Evolutionary conservation across 2,329 filamentous ascomycete species (phyloP), one percentile per base, ranked within the genome.

Genomic region (Ascomycota sp.): DNA sequence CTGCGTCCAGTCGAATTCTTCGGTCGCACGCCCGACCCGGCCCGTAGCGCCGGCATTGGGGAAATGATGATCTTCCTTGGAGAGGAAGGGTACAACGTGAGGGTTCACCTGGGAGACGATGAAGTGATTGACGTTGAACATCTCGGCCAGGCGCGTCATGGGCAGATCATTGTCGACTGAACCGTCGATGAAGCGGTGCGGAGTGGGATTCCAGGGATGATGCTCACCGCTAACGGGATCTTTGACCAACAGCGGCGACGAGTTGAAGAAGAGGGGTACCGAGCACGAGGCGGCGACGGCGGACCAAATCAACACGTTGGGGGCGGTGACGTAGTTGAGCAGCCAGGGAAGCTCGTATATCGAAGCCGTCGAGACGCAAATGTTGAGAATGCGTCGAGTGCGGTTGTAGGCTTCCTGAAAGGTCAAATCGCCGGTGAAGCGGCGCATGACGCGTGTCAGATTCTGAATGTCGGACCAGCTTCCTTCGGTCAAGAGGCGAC

Each of bases 91-190:
- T 0, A 91, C 70, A 7, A 94, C 80, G 42, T 95, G 86, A 0
- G 86, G 86, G 43, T 95, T 95, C 30, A 94, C 83, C 48, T 95
- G 86, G 0, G 83, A 93, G 12, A 94, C 86, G 40, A 95, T 94
- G 46, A 94, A 94, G 47, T 94, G 86, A 44, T 94, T 94, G 47
- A 94, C 85, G 44, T 94, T 93, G 59, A 94, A 93, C 77, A 94
- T 85, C 45, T 93, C 83, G 1, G 83, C 74, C 11, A 95, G 61
- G 2, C 81, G 70, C 13, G 76, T 82, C 71, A 92, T 92, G 2
- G 86, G 86, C 3, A 95, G 59, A 48, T 95, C 86, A 35, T 89
- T 89, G 46, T 94, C 83, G 15, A 95, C 81, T 1, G 85, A 94
- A 1, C 86, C 86, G 47, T 95, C 86, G 30, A 95, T 92, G 68